Conservation (phyloP, 2,329 filamentous ascomycete genomes). For the Ophiostoma triangulosporum region DNA sequence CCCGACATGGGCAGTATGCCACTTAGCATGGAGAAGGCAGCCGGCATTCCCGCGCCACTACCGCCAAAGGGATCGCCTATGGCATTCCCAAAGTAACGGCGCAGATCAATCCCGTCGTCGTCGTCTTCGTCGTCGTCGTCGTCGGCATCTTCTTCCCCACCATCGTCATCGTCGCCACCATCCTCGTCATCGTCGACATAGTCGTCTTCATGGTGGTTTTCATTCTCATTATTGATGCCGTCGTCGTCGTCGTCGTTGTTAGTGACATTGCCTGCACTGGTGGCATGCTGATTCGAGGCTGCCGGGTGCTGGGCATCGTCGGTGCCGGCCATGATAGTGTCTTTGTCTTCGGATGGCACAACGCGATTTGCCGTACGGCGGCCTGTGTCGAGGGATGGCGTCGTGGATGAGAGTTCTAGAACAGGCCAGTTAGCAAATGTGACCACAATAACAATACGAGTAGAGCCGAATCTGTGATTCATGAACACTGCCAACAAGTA, state of each 20-base stretch:
- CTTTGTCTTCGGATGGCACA: constrained; percentile 27
- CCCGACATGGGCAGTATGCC: constrained; percentile 93
- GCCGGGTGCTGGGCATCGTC: constrained; percentile 34
- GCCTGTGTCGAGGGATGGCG: constrained; percentile 21
- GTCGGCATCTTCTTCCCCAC: constrained; percentile 23
- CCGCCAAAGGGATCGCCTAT: constrained; percentile 36
- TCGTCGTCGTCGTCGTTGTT: constrained; percentile 29
- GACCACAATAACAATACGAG: background rate
- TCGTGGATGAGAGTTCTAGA: background rate
- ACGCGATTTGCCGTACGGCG: constrained; percentile 34
- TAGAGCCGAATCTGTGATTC: background rate
- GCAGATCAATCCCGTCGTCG: constrained; percentile 27
- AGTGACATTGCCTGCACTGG: constrained; percentile 22
- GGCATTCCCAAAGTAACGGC: constrained; percentile 4
- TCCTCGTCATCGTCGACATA: background rate
- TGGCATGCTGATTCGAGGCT: background rate
- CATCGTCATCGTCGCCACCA: constrained; percentile 8
- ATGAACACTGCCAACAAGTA: background rate
- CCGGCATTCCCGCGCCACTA: constrained; percentile 45
- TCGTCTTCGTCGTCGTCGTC: constrained; percentile 26
- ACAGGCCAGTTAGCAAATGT: background rate
- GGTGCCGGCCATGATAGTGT: constrained; percentile 58
- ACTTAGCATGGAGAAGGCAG: constrained; percentile 71
- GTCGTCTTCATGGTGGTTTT: constrained; percentile 18
- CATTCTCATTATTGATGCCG: constrained; percentile 42